These are phyloP conservation scores for Solanum aculeatissimum DNA, from an alignment of 305 asterid species.

Conservation along the genomic window DNA sequence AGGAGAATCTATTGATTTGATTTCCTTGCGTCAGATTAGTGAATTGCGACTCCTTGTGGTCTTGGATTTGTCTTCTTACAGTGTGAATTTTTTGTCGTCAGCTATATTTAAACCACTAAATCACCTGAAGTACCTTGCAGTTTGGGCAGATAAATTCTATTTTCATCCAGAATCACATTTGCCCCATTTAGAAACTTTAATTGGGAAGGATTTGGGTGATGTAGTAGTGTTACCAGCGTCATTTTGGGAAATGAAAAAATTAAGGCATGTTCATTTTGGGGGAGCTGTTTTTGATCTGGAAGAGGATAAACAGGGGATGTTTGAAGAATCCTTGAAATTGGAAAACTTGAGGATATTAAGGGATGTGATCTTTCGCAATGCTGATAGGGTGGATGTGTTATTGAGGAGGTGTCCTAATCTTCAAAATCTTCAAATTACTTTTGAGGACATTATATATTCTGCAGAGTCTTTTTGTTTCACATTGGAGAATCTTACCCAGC, in stretches of 20 bases:
- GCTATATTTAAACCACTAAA: background rate
- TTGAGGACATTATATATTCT: background rate
- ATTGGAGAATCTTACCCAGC: background rate
- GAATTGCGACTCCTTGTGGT: background rate
- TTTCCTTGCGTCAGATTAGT: background rate
- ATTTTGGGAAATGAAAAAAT: too few relatives aligned
- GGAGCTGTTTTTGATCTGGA: background rate
- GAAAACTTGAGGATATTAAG: background rate
- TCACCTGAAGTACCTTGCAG: background rate
- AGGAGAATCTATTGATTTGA: background rate
- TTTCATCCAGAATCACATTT: too few relatives aligned
- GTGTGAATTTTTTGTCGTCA: accelerated
- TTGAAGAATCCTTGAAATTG: background rate
- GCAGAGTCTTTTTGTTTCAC: background rate
- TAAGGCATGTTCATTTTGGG: background rate
- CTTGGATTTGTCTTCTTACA: background rate
- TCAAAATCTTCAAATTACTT: background rate
- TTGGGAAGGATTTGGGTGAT: too few relatives aligned
- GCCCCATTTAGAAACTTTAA: too few relatives aligned
- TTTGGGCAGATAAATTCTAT: too few relatives aligned
- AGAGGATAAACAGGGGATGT: too few relatives aligned
- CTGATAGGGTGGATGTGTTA: background rate
- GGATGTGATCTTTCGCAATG: background rate
- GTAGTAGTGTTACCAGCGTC: too few relatives aligned
- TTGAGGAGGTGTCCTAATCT: background rate